These are phyloP conservation scores for Colletotrichum aenigma DNA, from an alignment of 2,329 filamentous ascomycete genomes.

Conservation along the genomic window DNA sequence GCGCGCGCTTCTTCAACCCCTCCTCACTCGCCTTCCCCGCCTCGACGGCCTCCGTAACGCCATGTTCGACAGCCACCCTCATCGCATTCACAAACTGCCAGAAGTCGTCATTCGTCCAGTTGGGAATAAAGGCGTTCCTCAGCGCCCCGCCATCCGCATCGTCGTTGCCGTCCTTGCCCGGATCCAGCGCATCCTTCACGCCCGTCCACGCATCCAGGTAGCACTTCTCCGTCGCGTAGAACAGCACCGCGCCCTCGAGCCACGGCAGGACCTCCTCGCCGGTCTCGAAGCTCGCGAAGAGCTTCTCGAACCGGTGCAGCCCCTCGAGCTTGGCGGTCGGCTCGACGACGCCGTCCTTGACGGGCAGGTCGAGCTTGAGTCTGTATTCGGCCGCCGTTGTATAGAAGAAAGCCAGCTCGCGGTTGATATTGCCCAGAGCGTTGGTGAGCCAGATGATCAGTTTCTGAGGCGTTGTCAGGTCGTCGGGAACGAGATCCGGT, in stretches of 20 bases:
- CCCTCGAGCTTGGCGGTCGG: slow-evolving; percentile 41
- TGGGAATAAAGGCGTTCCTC: slow-evolving; percentile 68
- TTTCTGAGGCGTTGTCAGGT: slow-evolving; percentile 46
- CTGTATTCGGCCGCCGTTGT: slow-evolving; percentile 65
- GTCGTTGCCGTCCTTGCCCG: slow-evolving; percentile 9
- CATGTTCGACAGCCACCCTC: slow-evolving; percentile 58
- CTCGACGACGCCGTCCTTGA: slow-evolving; percentile 23
- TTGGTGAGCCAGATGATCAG: slow-evolving; percentile 67
- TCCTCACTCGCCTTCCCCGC: slow-evolving; percentile 31
- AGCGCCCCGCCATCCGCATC: slow-evolving; percentile 70
- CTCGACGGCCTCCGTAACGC: slow-evolving; percentile 45
- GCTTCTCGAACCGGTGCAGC: slow-evolving; percentile 40
- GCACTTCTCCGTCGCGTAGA: slow-evolving; percentile 77
- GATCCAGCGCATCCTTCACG: slow-evolving; percentile 42
- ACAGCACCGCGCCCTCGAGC: slow-evolving; percentile 72
- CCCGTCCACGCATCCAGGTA: slow-evolving; percentile 66
- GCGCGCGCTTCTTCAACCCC: slow-evolving; percentile 40
- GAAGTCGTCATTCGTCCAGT: slow-evolving; percentile 70
- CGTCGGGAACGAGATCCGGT: slow-evolving; percentile 34
- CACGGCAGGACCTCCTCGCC: slow-evolving; percentile 50
- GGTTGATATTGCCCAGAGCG: slow-evolving; percentile 68
- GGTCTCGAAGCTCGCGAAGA: slow-evolving; percentile 59
- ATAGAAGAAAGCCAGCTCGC: slow-evolving; percentile 72
- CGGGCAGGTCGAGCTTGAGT: slow-evolving; percentile 50
- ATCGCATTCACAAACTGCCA: slow-evolving; percentile 61